Conservation (phyloP, 164 flowering plant species). For the Nymphaea thermarum region DNA sequence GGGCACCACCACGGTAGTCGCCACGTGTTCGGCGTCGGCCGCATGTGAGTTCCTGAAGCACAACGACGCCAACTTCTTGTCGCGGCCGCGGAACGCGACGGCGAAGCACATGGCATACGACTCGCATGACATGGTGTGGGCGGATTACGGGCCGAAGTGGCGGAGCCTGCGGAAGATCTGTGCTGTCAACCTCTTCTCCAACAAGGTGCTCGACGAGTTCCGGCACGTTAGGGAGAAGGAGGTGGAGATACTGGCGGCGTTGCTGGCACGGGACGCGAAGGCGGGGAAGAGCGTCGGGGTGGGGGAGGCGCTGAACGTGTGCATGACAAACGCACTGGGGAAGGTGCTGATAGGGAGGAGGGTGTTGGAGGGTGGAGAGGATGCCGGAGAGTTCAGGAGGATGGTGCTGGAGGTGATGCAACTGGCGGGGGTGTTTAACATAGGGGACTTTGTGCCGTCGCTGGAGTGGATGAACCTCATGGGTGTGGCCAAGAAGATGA, state of each 20-base stretch:
- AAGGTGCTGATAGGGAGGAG: conserved; percentile 58
- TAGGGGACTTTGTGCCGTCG: conserved; percentile 70
- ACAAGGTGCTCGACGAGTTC: conserved; percentile 63
- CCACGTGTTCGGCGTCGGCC: conserved; percentile 12
- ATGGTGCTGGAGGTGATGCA: conserved; percentile 92
- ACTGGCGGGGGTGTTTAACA: conserved; percentile 63
- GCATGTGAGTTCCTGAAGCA: conserved; percentile 18
- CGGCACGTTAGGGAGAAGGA: conserved; percentile 31
- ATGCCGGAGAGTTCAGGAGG: conserved; percentile 56
- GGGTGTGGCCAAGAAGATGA: conserved; percentile 66
- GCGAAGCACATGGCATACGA: conserved; percentile 9
- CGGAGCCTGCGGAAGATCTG: conserved; percentile 11
- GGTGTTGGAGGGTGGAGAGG: conserved; percentile 30
- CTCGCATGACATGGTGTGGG: conserved; percentile 3
- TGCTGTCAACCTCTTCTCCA: conserved; percentile 20
- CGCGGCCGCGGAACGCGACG: conserved; percentile 8
- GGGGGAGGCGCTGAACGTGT: conserved; percentile 47
- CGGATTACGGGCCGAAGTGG: conserved; percentile 20
- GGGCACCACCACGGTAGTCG: conserved; percentile 10
- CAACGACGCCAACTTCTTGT: conserved; percentile 13
- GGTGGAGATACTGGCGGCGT: conserved; percentile 10
- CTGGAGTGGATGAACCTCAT: conserved; percentile 68
- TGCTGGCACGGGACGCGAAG: conserved; percentile 26
- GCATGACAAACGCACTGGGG: conserved; percentile 65
- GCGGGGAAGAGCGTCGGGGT: conserved; percentile 13